Evolutionary conservation across 306 rosid species (phyloP), one percentile per base, ranked within the genome.

Genomic region (Lathyrus oleraceus): DNA sequence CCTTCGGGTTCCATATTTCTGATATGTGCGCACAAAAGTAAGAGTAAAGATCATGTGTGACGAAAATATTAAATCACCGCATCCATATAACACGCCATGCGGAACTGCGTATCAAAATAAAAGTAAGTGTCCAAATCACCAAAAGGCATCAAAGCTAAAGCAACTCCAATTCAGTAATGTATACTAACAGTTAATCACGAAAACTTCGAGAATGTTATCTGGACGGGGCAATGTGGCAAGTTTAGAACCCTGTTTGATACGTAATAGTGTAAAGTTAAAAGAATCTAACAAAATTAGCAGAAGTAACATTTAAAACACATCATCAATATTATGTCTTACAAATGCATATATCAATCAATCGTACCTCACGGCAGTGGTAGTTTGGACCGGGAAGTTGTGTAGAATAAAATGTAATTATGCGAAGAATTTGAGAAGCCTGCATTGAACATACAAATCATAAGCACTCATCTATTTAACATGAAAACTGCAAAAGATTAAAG

Each of bases 61-160:
- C 60, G 99, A 95, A 81, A 95, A 95, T 45, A 95, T 95, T 86
- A 95, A 86, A 78, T 95, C 99, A 58, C 99, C 99, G 71, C 99
- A 95, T 65, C 99, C 99, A 74, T 89, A 95, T 51, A 89, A 67
- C 59, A 86, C 85, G 6, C 99, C 99, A 15, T 68, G 91, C 23
- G 93, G 97, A 82, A 91, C 99, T 95, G 95, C 89, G 82, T 12
- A 67, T 70, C 66, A 53, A 63, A 81, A 75, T 71, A n/a, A 11
- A 56, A 67, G 53, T 54, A 65, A 81, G 81, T 65, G 63, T 6
- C 67, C 52, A 67, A 63, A 15, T 3, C 19, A 58, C 38, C 10
- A 47, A 48, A 28, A 32, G 38, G 73, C 48, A 70, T 72, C 5
- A 36, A 58, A 70, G 52, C 16, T 64, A 48, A 84, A 76, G 54